Conservation (phyloP, 345 rosid genomes). For the Brassica nigra region DNA sequence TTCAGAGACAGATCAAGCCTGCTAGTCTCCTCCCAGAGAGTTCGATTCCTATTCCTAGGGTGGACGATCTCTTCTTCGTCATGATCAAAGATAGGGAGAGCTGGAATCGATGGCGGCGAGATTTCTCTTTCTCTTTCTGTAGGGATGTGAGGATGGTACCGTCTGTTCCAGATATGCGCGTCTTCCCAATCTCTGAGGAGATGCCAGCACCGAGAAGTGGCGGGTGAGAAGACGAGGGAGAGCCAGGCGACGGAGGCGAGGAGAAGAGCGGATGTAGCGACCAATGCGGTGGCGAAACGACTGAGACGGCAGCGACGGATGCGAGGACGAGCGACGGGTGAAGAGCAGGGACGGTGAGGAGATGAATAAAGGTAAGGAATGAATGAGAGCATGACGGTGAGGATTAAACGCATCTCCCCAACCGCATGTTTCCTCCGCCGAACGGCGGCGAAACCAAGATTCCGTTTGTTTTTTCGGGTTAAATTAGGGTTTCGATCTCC, state of each 20-base stretch:
- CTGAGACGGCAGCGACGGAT: conserved; percentile 59
- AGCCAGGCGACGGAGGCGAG: conserved; percentile 78
- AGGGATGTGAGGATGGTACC: conserved; percentile 23
- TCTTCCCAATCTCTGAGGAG: conserved; percentile 59
- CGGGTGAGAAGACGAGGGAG: conserved; percentile 72
- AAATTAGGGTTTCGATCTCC: conserved; percentile 33
- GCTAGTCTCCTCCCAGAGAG: conserved; percentile 43
- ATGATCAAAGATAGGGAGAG: conserved; percentile 17
- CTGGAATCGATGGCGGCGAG: conserved; percentile 31
- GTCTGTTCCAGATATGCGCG: conserved; percentile 36
- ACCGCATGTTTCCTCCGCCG: conserved; percentile 48
- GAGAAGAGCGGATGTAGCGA: conserved; percentile 60
- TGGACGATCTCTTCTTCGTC: background rate
- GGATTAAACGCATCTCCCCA: conserved; percentile 45
- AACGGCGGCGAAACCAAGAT: conserved; percentile 14
- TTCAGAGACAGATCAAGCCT: conserved; percentile 40
- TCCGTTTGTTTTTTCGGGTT: background rate
- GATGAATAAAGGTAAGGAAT: conserved; percentile 34
- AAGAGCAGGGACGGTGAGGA: conserved; percentile 39
- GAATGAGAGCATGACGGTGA: conserved; percentile 40
- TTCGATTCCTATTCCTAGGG: conserved; percentile 40
- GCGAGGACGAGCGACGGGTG: conserved; percentile 38
- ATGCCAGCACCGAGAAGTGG: conserved; percentile 60
- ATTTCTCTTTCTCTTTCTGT: background rate
- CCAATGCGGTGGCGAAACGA: conserved; percentile 53